Percentiles rank a stretch among this genome's conserved stretches.
phyloP scores from a whole-genome alignment of 345 rosid genomes.

The Brassica carinata region DNA sequence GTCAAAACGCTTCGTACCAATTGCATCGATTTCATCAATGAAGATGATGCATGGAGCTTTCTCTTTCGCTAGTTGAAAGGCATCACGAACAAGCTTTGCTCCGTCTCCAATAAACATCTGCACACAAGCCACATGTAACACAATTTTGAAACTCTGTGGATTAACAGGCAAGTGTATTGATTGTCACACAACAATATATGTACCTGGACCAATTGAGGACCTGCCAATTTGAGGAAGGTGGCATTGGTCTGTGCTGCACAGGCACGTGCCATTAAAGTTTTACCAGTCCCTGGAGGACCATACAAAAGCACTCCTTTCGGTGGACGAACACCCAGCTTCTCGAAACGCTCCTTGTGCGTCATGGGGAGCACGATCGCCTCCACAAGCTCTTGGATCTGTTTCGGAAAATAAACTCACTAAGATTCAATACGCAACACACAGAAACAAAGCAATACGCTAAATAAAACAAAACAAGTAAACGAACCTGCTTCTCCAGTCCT shows the following conservation, averaged over 20 bases:
- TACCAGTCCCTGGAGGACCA: conserved; percentile 99
- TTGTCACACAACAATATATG: background rate
- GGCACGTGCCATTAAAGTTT: conserved; percentile 98
- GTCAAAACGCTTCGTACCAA: conserved; percentile 97
- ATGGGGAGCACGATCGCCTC: conserved; percentile 99
- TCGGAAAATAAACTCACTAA: background rate
- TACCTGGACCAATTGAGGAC: conserved; percentile 98
- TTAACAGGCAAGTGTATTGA: background rate
- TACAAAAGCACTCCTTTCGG: conserved; percentile 97
- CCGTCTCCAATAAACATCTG: conserved; percentile 99
- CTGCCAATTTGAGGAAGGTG: conserved; percentile 94
- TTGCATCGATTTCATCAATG: conserved; percentile 39
- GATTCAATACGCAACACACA: background rate
- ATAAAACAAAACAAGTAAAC: background rate
- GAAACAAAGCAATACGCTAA: background rate
- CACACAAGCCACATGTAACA: conserved; percentile 10
- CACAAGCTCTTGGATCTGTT: conserved; percentile 97
- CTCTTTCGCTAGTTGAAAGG: conserved; percentile 98
- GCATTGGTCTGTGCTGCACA: conserved; percentile 99
- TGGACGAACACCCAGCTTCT: conserved; percentile 92
- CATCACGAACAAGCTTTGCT: conserved; percentile 99
- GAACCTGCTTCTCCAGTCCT: conserved; percentile 96
- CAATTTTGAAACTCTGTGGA: background rate
- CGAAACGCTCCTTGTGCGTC: conserved; percentile 95
- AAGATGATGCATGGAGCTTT: conserved; percentile 99